Evolutionary conservation across 2,329 filamentous ascomycete species (phyloP).

Genomic region (Escovopsis weberi): DNA sequence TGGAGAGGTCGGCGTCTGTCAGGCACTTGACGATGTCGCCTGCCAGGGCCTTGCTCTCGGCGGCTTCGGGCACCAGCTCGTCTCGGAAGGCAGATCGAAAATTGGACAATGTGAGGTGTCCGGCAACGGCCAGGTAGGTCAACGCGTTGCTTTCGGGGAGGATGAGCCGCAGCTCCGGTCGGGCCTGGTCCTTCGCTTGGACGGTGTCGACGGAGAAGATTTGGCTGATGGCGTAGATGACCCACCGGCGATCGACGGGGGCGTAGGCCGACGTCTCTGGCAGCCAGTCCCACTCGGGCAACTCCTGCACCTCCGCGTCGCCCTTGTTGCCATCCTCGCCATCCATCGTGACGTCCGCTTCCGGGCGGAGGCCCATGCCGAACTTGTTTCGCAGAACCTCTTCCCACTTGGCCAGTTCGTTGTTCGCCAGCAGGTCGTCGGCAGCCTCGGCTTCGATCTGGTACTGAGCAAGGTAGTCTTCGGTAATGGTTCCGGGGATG

Average conservation of each 20-base stretch:
- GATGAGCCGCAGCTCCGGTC: slow-evolving; percentile 18
- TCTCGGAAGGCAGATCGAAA: slow-evolving; percentile 41
- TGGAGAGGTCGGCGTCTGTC: slow-evolving; percentile 50
- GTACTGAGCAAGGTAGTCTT: slow-evolving; percentile 32
- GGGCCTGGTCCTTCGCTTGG: slow-evolving; percentile 19
- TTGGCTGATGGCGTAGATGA: slow-evolving; percentile 47
- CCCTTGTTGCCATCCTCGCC: slow-evolving; percentile 7
- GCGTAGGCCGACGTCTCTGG: slow-evolving; percentile 30
- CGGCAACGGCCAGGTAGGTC: slow-evolving; percentile 44
- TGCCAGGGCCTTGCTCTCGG: slow-evolving; percentile 33
- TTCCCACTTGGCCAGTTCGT: slow-evolving; percentile 36
- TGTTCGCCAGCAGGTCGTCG: slow-evolving; percentile 31
- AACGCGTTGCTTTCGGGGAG: slow-evolving; percentile 39
- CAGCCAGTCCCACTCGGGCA: slow-evolving; percentile 38
- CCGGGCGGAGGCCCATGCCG: slow-evolving; percentile 22
- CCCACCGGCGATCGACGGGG: slow-evolving; percentile 48
- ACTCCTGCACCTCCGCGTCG: slow-evolving; percentile 12
- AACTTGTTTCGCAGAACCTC: slow-evolving; percentile 34
- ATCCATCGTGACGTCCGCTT: slow-evolving; percentile 7
- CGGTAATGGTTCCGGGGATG: slow-evolving; percentile 35
- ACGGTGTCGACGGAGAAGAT: slow-evolving; percentile 38
- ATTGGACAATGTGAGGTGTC: slow-evolving; percentile 45
- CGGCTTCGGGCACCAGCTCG: slow-evolving; percentile 27
- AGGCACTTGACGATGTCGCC: slow-evolving; percentile 49
- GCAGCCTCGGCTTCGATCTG: slow-evolving; percentile 30